Percentiles rank a stretch among this genome's conserved stretches.
Evolutionary conservation across 768 basidiomycete genomes (phyloP).

Genomic region (Crassisporium funariophilum): DNA sequence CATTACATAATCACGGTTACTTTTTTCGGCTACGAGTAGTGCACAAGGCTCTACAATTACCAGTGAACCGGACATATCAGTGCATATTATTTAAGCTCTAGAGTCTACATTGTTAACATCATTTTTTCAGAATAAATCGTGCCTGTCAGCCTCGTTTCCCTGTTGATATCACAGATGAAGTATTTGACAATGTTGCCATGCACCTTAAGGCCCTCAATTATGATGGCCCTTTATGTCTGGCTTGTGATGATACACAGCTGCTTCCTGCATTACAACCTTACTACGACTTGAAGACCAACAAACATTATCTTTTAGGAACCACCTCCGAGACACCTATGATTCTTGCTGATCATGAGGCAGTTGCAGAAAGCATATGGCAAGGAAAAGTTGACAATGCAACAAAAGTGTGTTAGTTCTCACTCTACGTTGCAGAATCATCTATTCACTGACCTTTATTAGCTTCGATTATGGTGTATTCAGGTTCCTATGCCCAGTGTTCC

Average conservation of each 20-base stretch:
- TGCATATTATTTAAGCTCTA: background rate
- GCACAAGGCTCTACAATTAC: background rate
- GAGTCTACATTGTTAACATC: background rate
- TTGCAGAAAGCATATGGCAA: background rate
- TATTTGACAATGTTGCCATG: background rate
- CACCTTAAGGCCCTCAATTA: background rate
- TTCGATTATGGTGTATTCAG: background rate
- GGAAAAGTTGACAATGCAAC: background rate
- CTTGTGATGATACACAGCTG: background rate
- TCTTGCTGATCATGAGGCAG: background rate
- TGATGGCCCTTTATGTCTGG: background rate
- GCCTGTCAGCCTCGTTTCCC: background rate
- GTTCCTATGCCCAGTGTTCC: background rate
- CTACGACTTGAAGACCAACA: background rate
- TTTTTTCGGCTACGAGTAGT: too few relatives aligned
- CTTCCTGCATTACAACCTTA: background rate
- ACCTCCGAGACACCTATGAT: background rate
- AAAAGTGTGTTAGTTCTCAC: background rate
- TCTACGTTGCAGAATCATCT: background rate
- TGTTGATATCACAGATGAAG: background rate
- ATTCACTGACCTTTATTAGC: background rate
- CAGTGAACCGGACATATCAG: background rate
- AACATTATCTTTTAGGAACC: background rate
- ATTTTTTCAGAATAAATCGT: background rate
- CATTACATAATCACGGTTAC: too few relatives aligned